Conservation (phyloP, 2,329 filamentous ascomycete genomes). For the Fusarium torreyae region DNA sequence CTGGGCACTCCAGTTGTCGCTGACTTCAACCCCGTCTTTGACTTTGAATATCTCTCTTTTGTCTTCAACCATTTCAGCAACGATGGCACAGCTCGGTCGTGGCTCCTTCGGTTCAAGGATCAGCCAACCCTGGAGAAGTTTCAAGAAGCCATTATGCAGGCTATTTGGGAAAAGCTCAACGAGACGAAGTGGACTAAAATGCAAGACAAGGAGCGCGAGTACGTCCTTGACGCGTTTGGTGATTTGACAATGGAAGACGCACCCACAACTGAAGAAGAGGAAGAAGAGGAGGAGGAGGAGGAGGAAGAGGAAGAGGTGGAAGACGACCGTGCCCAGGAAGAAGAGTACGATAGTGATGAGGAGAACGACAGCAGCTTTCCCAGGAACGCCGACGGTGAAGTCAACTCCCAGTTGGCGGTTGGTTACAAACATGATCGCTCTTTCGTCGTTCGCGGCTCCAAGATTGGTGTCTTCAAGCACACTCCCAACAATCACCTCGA, state of each 20-base stretch:
- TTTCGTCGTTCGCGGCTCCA: constrained; percentile 95
- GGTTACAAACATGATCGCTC: constrained; percentile 98
- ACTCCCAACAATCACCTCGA: constrained; percentile 92
- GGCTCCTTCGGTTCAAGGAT: constrained; percentile 93
- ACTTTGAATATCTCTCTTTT: constrained; percentile 98
- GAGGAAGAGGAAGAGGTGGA: constrained; percentile 71
- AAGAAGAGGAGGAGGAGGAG: constrained; percentile 64
- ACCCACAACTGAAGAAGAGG: constrained; percentile 59
- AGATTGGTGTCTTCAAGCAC: constrained; percentile 99
- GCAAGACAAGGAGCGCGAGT: constrained; percentile 93
- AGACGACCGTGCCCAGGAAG: constrained; percentile 76
- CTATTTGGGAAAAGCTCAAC: constrained; percentile 96
- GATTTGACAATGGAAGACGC: constrained; percentile 93
- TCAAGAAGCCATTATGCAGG: constrained; percentile 94
- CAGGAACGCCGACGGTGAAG: constrained; percentile 80
- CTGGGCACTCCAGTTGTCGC: constrained; percentile 87
- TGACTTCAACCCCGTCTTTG: constrained; percentile 98
- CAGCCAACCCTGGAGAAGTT: constrained; percentile 86
- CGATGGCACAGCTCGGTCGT: constrained; percentile 93
- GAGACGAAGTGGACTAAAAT: constrained; percentile 94
- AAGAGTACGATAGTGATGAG: constrained; percentile 78
- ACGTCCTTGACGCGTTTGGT: constrained; percentile 95
- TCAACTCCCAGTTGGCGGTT: constrained; percentile 94
- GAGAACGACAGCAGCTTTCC: constrained; percentile 83
- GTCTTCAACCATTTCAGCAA: constrained; percentile 97